Evolutionary conservation across 768 basidiomycete species (phyloP).

Genomic region (Bullera alba): DNA sequence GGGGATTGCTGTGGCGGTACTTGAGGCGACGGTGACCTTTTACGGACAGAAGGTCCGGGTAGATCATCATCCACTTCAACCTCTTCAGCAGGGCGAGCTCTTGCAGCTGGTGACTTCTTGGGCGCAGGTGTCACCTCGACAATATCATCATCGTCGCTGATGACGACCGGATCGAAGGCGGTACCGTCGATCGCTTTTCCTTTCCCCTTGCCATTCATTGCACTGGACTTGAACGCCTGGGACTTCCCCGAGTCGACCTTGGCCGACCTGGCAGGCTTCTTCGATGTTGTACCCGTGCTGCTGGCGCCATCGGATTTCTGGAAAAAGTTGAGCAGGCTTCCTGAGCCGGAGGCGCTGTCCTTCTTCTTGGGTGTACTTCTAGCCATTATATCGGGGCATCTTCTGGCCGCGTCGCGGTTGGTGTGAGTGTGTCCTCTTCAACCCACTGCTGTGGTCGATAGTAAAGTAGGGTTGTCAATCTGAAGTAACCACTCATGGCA

Average conservation of each 20-base stretch:
- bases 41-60: background rate
- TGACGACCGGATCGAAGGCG: conserved; percentile 35
- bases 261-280: background rate
- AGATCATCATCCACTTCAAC: no score
- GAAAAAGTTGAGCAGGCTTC: conserved; percentile 28
- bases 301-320: conserved; percentile 12
- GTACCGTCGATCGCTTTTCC: conserved; percentile 11
- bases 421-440: no score
- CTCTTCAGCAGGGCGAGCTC: no score
- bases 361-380: conserved; percentile 18
- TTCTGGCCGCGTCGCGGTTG: background rate
- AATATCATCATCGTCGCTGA: conserved; percentile 38
- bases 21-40: no score
- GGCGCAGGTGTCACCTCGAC: background rate
- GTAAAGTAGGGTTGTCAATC: no score
- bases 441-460: no score
- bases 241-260: background rate
- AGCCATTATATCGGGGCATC: conserved; percentile 8
- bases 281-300: background rate
- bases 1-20: background rate
- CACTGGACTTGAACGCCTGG: background rate
- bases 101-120: no score
- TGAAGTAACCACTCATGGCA: no score
- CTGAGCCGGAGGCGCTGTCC: background rate
- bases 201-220: conserved; percentile 14